Evolutionary conservation across 257 asterid genomes (phyloP), one percentile per base, ranked within the genome.

Genomic region (Solanum ossicruentum): DNA sequence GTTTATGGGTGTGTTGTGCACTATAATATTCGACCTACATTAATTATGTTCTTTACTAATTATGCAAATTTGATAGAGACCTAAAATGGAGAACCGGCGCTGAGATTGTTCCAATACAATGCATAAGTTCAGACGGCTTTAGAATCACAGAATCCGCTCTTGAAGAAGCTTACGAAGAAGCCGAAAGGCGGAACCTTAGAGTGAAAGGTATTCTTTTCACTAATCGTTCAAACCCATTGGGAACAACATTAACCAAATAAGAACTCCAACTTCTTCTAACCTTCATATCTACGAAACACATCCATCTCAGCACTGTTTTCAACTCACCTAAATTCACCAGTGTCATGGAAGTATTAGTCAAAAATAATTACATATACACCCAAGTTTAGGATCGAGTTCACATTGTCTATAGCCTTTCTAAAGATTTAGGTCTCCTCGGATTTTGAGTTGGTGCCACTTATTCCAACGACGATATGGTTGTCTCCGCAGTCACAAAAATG

Each of bases 31-130:
- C 16, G 15, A 69, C 47, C 77, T 32, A 32, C 36, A 32, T 8
- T 3, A 23, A 9, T 58, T 82, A 12, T 61, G 8, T 15, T 17
- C 43, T 10, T 82, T 43, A 61, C 71, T 60, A 15, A 60, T 47
- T 8, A 65, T 60, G 45, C 56, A 84, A 83, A 41, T 84, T 84
- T 45, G 86, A 84, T 45, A 75, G 84, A 84, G 86, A 84, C 36
- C 60, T 84, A 2, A 84, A 84, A 45, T 84, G 86, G 86, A 72
- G 86, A 43, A 84, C 84, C 1, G 86, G 84, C n/a, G 86, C 82
- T 18, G 84, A 84, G 65, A 84, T 84, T 28, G 84, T 84, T 43
- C 86, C 86, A 43, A 75, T 84, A 39, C 55, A 84, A 47, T 84
- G 83, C 23, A 39, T 17, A 5, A 84, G 86, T 52, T 84, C 86